Conservation (phyloP, 2,329 filamentous ascomycete genomes). For the Botryotinia narcissicola region DNA sequence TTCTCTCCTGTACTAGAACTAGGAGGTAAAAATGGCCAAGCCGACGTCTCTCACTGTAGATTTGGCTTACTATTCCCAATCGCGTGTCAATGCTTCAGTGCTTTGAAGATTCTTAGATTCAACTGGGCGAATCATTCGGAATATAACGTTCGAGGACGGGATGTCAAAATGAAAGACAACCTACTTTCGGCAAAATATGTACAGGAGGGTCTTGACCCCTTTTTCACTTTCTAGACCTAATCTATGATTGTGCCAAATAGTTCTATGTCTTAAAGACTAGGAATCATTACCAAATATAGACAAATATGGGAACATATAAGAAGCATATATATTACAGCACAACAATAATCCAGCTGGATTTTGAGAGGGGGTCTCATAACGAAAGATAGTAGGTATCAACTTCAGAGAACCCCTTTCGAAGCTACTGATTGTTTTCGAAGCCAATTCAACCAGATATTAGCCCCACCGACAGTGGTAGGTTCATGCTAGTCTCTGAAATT, state of each 20-base stretch:
- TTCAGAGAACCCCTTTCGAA: neutral
- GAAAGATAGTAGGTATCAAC: neutral
- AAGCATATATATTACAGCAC: neutral
- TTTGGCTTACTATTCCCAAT: neutral
- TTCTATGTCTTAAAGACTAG: neutral
- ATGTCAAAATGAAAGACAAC: neutral
- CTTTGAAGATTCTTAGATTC: neutral
- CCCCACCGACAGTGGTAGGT: neutral
- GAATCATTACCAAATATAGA: neutral
- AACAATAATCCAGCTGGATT: neutral
- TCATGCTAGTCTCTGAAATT: neutral
- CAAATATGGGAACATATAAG: neutral
- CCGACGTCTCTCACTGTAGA: neutral
- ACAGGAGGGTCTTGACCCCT: neutral
- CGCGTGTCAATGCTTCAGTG: neutral
- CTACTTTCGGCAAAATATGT: neutral
- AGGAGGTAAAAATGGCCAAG: slow-evolving; percentile 1
- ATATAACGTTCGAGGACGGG: neutral
- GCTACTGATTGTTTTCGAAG: neutral
- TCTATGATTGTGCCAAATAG: neutral
- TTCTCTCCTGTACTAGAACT: slow-evolving; percentile 10
- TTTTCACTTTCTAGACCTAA: neutral
- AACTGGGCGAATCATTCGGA: neutral
- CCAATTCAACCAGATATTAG: neutral
- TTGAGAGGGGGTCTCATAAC: neutral